phyloP scores from a whole-genome alignment of 2,329 filamentous ascomycete genomes.

The Verticillium longisporum region DNA sequence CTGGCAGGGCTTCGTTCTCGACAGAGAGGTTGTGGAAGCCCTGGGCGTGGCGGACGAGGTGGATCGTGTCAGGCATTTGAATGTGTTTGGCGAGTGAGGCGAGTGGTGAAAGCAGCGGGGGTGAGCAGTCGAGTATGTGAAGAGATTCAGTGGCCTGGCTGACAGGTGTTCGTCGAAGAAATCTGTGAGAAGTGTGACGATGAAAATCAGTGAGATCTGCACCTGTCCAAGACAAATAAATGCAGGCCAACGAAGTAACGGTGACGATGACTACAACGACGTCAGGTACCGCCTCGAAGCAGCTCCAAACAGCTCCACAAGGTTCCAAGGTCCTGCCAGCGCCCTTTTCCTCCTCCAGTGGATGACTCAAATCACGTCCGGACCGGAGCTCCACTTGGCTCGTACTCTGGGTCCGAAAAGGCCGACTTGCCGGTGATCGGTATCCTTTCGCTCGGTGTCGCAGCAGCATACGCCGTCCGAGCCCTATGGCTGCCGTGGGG shows the following conservation, averaged over 20 bases:
- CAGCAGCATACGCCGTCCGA: not conserved
- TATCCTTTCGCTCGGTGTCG: not conserved
- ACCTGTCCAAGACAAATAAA: too few relatives aligned
- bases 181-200: too few relatives aligned
- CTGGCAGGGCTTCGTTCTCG: conserved; percentile 65
- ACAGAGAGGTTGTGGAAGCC: conserved; percentile 73
- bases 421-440: not conserved
- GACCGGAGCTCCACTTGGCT: not conserved
- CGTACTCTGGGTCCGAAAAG: not conserved
- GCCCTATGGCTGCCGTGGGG: not conserved
- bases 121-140: not conserved
- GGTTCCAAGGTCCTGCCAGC: not conserved
- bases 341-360: not conserved
- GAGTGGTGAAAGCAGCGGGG: not conserved
- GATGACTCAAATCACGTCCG: not conserved
- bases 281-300: not conserved
- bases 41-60: conserved; percentile 68
- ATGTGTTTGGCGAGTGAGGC: not conserved
- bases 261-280: too few relatives aligned
- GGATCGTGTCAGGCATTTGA: conserved; percentile 47
- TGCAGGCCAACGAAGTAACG: too few relatives aligned
- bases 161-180: too few relatives aligned
- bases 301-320: not conserved
- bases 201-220: too few relatives aligned
- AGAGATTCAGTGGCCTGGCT: too few relatives aligned